Evolutionary conservation across 2,329 filamentous ascomycete genomes (phyloP), one percentile per base, ranked within the genome.

Genomic region (Pezicula rhizophila): DNA sequence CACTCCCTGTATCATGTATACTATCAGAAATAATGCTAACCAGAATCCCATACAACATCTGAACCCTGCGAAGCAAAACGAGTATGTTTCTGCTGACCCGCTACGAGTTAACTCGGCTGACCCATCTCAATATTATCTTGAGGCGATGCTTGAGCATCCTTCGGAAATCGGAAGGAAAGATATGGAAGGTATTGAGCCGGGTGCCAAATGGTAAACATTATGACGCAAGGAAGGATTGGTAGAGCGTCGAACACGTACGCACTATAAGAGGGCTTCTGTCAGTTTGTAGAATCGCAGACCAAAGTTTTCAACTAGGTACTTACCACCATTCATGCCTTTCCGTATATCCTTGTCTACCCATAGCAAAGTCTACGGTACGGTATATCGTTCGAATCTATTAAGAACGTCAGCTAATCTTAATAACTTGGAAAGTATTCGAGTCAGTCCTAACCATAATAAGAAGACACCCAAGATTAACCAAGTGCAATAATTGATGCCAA

Each of bases 101-200:
- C 8, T 3, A 12, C 8, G 11, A 31, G 4, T 31, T 4, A 31
- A 31, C 8, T 31, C 28, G 8, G 12, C 8, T 10, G 28, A 10
- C 12, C 28, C 23, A 42, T 42, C 8, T 35, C 40, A 10, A 31
- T 31, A 43, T 42, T 28, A 10, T 18, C 20, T 2, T 5, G 12
- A 2, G 33, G 31, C 17, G 2, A 8, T 49, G 49, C 62, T n/a
- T 56, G 54, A 38, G 61, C 59, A 35, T 63, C 52, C 45, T 62
- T 64, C 5, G 64, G 66, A 5, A 67, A 42, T 18, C 59, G 55
- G 33, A 66, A 64, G 15, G 62, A 60, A 20, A 66, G 33, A 40
- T 64, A 64, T 2, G 65, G 64, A 17, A 66, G 51, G 45, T 68
- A 68, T 40, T 55, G 59, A 3, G 52, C 62, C 1, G 65, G 66